Conservation (phyloP, 1,284 basidiomycete species). For the Malassezia cuniculi region DNA sequence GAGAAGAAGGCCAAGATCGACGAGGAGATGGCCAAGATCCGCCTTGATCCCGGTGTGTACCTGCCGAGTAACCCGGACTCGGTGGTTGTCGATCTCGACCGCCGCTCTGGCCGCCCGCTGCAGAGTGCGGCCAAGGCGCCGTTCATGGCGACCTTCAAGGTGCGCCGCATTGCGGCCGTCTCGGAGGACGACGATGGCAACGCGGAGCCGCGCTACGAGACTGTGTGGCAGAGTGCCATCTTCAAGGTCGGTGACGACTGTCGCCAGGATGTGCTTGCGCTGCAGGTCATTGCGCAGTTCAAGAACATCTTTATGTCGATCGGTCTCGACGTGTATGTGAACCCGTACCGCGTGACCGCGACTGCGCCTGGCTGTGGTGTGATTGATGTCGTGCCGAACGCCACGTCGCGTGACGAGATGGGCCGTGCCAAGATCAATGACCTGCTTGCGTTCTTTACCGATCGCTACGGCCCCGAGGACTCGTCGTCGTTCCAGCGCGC, state of each 20-base stretch:
- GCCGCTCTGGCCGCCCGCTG: slow-evolving; percentile 84
- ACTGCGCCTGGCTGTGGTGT: slow-evolving; percentile 97
- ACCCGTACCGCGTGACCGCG: slow-evolving; percentile 91
- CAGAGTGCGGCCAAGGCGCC: slow-evolving; percentile 98
- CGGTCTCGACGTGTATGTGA: slow-evolving; percentile 81
- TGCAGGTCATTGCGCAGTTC: slow-evolving; percentile 98
- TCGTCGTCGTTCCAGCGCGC: slow-evolving; percentile 82
- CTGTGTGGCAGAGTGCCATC: slow-evolving; percentile 95
- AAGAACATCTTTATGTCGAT: slow-evolving; percentile 85
- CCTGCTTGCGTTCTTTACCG: slow-evolving; percentile 81
- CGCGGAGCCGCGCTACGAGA: slow-evolving; percentile 20
- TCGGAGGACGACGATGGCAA: slow-evolving; percentile 29
- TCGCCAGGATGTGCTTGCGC: slow-evolving; percentile 86
- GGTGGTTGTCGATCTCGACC: slow-evolving; percentile 86
- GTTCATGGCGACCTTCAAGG: slow-evolving; percentile 99
- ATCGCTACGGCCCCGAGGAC: slow-evolving; percentile 81
- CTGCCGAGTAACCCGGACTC: slow-evolving; percentile 96
- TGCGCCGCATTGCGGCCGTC: slow-evolving; percentile 49
- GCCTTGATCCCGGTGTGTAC: slow-evolving; percentile 85
- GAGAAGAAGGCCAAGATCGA: slow-evolving; percentile 99
- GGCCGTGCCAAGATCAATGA: slow-evolving; percentile 96
- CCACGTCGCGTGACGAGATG: slow-evolving; percentile 98
- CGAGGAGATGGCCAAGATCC: slow-evolving; percentile 95
- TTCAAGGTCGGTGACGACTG: slow-evolving; percentile 99
- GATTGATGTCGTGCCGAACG: slow-evolving; percentile 95